These are phyloP conservation scores for Didymella exigua DNA, from an alignment of 2,329 filamentous ascomycete genomes.

Conservation along the genomic window DNA sequence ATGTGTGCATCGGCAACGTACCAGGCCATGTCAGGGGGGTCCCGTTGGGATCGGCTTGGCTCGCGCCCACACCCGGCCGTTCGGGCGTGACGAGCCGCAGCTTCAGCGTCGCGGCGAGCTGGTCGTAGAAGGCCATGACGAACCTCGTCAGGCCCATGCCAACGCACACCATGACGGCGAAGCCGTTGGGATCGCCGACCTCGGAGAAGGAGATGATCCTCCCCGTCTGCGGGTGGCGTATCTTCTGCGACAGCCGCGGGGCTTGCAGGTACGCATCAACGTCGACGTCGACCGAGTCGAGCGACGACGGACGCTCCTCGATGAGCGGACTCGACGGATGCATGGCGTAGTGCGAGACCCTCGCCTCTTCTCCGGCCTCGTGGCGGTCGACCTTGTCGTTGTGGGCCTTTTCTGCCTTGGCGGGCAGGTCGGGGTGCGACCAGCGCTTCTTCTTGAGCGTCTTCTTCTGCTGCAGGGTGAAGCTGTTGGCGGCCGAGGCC, in stretches of 20 bases:
- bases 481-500: constrained; percentile 31
- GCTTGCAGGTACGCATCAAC: constrained; percentile 85
- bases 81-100: constrained; percentile 92
- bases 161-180: constrained; percentile 93
- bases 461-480: constrained; percentile 38
- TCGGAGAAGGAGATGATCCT: constrained; percentile 94
- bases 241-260: constrained; percentile 83
- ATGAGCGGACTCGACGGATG: constrained; percentile 50
- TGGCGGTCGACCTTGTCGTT: constrained; percentile 38
- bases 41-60: constrained; percentile 81
- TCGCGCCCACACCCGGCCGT: constrained; percentile 90
- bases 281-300: constrained; percentile 86
- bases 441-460: constrained; percentile 47
- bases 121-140: constrained; percentile 96
- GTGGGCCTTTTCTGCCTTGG: constrained; percentile 45
- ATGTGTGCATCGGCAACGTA: constrained; percentile 52
- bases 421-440: constrained; percentile 50
- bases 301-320: constrained; percentile 76
- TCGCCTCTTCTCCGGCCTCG: constrained; percentile 29
- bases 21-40: constrained; percentile 94
- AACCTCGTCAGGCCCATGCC: constrained; percentile 97
- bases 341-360: constrained; percentile 10
- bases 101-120: constrained; percentile 85
- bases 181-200: constrained; percentile 89
- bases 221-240: constrained; percentile 82